These are phyloP conservation scores for Hirsutella thompsonii DNA, from an alignment of 2,329 filamentous ascomycete genomes.

Conservation along the genomic window DNA sequence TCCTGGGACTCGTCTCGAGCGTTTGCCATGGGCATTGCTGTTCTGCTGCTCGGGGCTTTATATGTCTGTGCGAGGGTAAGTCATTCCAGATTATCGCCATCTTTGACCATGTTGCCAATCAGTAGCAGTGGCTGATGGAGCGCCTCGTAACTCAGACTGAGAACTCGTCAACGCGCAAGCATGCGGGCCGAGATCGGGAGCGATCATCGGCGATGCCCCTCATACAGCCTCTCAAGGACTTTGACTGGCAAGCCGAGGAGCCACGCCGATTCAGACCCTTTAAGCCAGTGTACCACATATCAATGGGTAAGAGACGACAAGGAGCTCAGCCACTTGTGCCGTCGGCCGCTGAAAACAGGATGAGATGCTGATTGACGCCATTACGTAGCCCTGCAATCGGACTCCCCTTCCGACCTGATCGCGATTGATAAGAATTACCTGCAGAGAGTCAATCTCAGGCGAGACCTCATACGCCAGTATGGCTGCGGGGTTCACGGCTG, in stretches of 20 bases:
- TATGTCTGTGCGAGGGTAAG: too few species aligned
- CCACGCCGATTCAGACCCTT: slow-evolving; percentile 32
- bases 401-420: slow-evolving; percentile 35
- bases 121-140: too few species aligned
- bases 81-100: too few species aligned
- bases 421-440: slow-evolving; percentile 38
- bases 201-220: not conserved
- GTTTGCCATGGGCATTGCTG: too few species aligned
- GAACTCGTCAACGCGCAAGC: not conserved
- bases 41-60: too few species aligned
- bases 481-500: slow-evolving; percentile 27
- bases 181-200: not conserved
- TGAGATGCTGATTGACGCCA: not conserved
- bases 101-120: too few species aligned
- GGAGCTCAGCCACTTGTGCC: too few species aligned
- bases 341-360: too few species aligned
- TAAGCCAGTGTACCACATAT: slow-evolving; percentile 39
- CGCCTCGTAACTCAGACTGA: too few species aligned
- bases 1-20: too few species aligned
- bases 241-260: slow-evolving; percentile 25
- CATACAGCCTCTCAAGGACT: slow-evolving; percentile 14
- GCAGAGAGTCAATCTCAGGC: slow-evolving; percentile 26
- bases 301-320: slow-evolving; percentile 31
- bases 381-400: slow-evolving; percentile 26
- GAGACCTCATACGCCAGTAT: slow-evolving; percentile 24